These are phyloP conservation scores for Psidium friedrichsthalianum DNA, from an alignment of 345 rosid species.

Conservation along the genomic window DNA sequence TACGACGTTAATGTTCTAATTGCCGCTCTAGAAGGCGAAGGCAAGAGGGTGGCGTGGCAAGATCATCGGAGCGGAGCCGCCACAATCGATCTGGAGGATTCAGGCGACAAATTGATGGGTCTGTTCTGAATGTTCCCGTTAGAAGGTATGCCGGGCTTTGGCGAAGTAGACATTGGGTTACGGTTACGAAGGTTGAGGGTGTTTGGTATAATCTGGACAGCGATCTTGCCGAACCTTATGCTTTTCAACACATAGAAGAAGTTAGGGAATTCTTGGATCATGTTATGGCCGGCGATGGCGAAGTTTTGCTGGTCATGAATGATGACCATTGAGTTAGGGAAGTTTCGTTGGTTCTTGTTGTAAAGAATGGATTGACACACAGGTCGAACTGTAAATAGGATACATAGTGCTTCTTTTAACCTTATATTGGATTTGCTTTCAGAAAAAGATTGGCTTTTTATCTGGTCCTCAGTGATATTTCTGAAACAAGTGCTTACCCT, in stretches of 20 bases:
- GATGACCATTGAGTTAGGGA: slow-evolving; percentile 12
- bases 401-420: not conserved
- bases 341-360: not conserved
- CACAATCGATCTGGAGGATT: slow-evolving; percentile 38
- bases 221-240: slow-evolving; percentile 43
- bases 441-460: not conserved
- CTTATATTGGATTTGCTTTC: not conserved
- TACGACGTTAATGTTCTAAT: slow-evolving; percentile 79
- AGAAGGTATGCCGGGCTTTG: slow-evolving; percentile 67
- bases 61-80: slow-evolving; percentile 56
- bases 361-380: not conserved
- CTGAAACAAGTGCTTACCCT: not conserved
- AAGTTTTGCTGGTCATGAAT: slow-evolving; percentile 60
- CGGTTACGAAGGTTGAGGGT: slow-evolving; percentile 59
- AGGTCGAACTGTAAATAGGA: not conserved
- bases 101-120: slow-evolving; percentile 39
- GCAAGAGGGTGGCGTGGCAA: slow-evolving; percentile 68
- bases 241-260: slow-evolving; percentile 30
- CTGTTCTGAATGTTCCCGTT: slow-evolving; percentile 62
- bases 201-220: slow-evolving; percentile 89
- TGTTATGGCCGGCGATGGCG: slow-evolving; percentile 38
- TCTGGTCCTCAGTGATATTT: not conserved
- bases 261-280: slow-evolving; percentile 51
- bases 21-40: slow-evolving; percentile 57
- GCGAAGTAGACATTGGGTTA: slow-evolving; percentile 84